phyloP scores from a whole-genome alignment of 345 rosid species.

The Streptanthus diversifolius region DNA sequence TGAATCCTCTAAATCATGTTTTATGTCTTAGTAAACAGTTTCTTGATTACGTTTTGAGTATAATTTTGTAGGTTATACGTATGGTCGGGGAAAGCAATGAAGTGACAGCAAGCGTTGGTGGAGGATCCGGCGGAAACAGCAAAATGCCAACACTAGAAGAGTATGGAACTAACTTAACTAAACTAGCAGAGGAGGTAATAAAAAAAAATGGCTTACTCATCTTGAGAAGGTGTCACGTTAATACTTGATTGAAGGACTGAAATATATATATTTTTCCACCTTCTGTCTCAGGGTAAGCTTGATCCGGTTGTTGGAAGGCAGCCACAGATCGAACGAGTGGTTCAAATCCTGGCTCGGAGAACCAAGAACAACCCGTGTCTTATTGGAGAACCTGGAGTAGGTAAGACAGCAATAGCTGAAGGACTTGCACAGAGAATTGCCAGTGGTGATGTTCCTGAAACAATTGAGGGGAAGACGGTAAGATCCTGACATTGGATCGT shows the following conservation, averaged over 20 bases:
- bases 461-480: conserved; percentile 96
- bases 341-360: conserved; percentile 93
- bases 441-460: conserved; percentile 94
- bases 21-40: neutral
- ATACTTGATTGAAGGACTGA: neutral
- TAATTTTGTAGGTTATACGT: conserved; percentile 65
- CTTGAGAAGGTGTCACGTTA: neutral
- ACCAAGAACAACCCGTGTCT: conserved; percentile 98
- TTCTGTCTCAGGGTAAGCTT: conserved; percentile 69
- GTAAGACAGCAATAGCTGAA: conserved; percentile 99
- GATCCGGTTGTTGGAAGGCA: conserved; percentile 99
- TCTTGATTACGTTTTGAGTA: neutral
- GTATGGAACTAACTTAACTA: conserved; percentile 95
- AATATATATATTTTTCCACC: neutral
- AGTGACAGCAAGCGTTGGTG: conserved; percentile 77
- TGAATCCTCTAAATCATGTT: neutral
- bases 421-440: conserved; percentile 97
- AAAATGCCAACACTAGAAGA: conserved; percentile 99
- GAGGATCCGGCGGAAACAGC: conserved; percentile 59
- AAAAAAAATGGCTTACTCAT: neutral
- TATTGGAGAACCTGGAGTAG: conserved; percentile 99
- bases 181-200: conserved; percentile 91
- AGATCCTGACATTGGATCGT: neutral
- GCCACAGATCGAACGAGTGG: conserved; percentile 87
- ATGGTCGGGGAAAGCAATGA: conserved; percentile 97